These are phyloP conservation scores for Pichia paraexigua DNA, from an alignment of 805 yeast species.

Conservation along the genomic window DNA sequence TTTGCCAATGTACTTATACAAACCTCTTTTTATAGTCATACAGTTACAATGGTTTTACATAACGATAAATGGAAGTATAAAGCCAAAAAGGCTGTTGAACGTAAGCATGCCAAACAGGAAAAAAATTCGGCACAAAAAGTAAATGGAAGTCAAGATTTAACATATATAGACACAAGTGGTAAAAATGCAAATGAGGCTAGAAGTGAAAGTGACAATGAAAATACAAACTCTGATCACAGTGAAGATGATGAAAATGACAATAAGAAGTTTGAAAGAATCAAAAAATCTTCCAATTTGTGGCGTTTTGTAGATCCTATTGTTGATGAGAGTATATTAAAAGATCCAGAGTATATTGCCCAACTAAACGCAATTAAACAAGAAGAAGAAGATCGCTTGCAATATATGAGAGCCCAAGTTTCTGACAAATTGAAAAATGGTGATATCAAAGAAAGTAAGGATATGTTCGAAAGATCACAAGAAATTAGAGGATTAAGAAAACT, in stretches of 20 bases:
- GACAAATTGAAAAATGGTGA: conserved; percentile 10
- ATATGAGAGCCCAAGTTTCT: conserved; percentile 1
- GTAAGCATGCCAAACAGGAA: conserved; percentile 32
- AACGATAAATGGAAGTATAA: conserved; percentile 45
- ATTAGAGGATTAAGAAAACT: conserved; percentile 4
- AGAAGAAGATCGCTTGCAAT: conserved; percentile 1
- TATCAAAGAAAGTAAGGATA: not conserved
- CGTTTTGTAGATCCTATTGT: conserved; percentile 20
- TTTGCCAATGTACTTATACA: not conserved
- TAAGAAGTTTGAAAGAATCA: conserved; percentile 2
- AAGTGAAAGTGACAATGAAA: conserved; percentile 3
- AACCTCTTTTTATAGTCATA: too few species aligned
- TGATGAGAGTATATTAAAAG: conserved; percentile 13
- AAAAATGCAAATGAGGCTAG: not conserved
- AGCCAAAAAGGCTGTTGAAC: conserved; percentile 34
- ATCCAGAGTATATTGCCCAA: conserved; percentile 15
- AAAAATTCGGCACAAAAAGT: conserved; percentile 5
- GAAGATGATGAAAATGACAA: conserved; percentile 2
- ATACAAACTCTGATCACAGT: not conserved
- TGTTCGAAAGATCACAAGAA: not conserved
- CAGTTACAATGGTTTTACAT: conserved; percentile 38
- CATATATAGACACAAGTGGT: not conserved
- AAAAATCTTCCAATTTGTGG: conserved; percentile 21
- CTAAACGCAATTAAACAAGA: conserved; percentile 1
- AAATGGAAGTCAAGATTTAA: not conserved